These are phyloP conservation scores for Allodekkera sacchari DNA, from an alignment of 805 yeast genomes.

Conservation along the genomic window DNA sequence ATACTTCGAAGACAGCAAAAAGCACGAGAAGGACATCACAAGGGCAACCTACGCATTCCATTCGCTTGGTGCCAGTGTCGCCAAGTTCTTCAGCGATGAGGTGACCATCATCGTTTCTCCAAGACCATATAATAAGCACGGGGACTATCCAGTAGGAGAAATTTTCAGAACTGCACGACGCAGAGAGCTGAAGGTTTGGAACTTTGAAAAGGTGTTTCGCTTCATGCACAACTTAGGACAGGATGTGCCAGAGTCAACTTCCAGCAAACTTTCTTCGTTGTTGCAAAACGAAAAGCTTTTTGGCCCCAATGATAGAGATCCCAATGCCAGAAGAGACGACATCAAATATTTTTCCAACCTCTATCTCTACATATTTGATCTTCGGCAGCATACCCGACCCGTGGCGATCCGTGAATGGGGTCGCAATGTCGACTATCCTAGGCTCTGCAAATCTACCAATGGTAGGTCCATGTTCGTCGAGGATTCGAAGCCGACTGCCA, in stretches of 20 bases:
- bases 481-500: conserved; percentile 30
- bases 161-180: conserved; percentile 56
- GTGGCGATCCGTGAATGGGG: conserved; percentile 77
- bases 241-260: conserved; percentile 16
- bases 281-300: conserved; percentile 76
- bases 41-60: conserved; percentile 26
- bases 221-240: conserved; percentile 62
- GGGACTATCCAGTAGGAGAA: conserved; percentile 45
- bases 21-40: conserved; percentile 26
- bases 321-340: conserved; percentile 77
- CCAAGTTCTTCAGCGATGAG: conserved; percentile 48
- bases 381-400: conserved; percentile 71
- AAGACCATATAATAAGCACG: conserved; percentile 36
- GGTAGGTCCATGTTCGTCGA: conserved; percentile 82
- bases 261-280: conserved; percentile 43
- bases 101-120: conserved; percentile 76
- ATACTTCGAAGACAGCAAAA: conserved; percentile 42
- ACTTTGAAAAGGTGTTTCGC: conserved; percentile 73
- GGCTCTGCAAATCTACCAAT: conserved; percentile 48
- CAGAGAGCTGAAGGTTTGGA: conserved; percentile 75
- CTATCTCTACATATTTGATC: conserved; percentile 73
- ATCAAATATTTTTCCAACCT: conserved; percentile 70
- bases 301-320: conserved; percentile 87
- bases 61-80: conserved; percentile 48
- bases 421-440: conserved; percentile 43